Base-by-base conservation (phyloP, 805 yeast species). In the Kodamaea hsintzibuensis region DNA sequence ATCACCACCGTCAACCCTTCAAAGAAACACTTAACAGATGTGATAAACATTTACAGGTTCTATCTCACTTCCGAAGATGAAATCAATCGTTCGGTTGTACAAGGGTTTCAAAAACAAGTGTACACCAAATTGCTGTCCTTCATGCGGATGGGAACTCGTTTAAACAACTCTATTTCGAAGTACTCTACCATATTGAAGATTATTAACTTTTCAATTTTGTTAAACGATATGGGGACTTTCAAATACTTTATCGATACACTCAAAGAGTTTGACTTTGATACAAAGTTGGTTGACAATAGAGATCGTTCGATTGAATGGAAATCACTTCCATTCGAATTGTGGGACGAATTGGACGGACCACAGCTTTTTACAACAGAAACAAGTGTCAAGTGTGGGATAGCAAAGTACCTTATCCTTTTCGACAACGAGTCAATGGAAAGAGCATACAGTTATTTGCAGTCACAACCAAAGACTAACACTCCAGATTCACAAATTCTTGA, bases 101-200 rank as follows among this genome's bases (percentile, higher is more conserved):
- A 75, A 17, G 87, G 89, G 0, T 83, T 88, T 59, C 81, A 84
- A 38, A 76, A 78, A 19, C 76, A 79, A 17, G 78, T 87, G 0
- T 89, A 80, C 66, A 84, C 85, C 55, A 91, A 91, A 64, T 62
- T 91, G 14, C 75, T 78, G 27, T 86, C 91, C 1, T 82, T 91
- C 67, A 61, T 87, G 16, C 83, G 83, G 17, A 84, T 92, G 58
- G 82, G 82, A 13, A 62, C 67, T 10, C 74, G 84, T 49, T 59
- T 90, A 45, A 61, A 68, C 2, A 67, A 74, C 49, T 89, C 96
- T 1, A 57, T 79, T 33, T 71, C 80, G 7, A 73, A 74, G 56
- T 74, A 75, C 62, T 60, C 75, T 17, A 62, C 72, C 12, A 55
- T 71, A 43, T 53, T 74, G 27, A 73, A 69, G 47, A 60, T 73